Evolutionary conservation across 257 asterid genomes (phyloP), one percentile per base, ranked within the genome.

Genomic region (Solanum chiquidenum): DNA sequence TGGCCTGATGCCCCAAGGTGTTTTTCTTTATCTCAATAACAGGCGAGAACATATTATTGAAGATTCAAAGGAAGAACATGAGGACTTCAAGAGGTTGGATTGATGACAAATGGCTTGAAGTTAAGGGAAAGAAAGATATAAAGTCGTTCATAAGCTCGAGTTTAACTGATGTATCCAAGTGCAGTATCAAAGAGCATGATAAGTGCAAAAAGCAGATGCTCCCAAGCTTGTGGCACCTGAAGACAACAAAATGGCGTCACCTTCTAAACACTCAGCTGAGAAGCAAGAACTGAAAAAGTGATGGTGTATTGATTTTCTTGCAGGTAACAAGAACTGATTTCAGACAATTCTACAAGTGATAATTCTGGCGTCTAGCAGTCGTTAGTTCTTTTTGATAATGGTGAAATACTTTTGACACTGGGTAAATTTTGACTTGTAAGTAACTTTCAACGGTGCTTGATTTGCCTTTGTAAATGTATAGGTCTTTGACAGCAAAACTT

Each of bases 31-130:
- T 62, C 29, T 31, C 13, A 25, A 37, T 38, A 64, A 40, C 74
- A 94, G 95, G 95, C 12, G 95, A 94, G 87, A 89, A 89, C 90
- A 88, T 68, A 89, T 87, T 87, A 27, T 58, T 87, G 92, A 71
- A 82, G 2, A 25, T 92, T 27, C 92, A 84, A 83, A 93, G 87
- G 91, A 91, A 89, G 68, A 85, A 91, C 16, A 16, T 89, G 3
- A 90, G 98, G 82, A 76, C 44, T 23, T 95, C 98, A 3, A 92
- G 90, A 86, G 98, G 93, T 27, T 94, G 98, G 96, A 8, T 92
- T 3, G 87, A 89, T 68, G 35, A 87, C 62, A 86, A 89, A 87
- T 95, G 98, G 98, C 85, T 89, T 20, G 90, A 90, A 49, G 64
- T 92, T 33, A 83, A 71, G 71, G 60, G 88, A 6, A 93, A 90